Evolutionary conservation across 257 asterid genomes (phyloP).

Genomic region (Solanum peruvianum): DNA sequence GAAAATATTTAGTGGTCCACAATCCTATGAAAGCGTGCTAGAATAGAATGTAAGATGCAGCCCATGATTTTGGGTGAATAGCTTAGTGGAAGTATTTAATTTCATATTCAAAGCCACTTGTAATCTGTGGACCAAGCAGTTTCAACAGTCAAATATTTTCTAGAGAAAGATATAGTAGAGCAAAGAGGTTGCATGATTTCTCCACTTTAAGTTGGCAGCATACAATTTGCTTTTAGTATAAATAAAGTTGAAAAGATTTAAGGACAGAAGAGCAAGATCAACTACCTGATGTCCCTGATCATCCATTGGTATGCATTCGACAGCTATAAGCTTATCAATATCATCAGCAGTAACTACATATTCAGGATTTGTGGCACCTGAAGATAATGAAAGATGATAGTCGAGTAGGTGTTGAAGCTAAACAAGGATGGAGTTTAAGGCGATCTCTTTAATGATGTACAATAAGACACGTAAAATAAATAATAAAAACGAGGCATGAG

Average conservation of each 20-base stretch:
- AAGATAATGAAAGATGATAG: not conserved
- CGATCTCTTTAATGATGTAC: not conserved
- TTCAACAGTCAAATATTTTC: not conserved
- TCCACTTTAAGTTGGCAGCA: not conserved
- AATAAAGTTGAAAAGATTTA: not conserved
- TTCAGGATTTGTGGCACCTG: constrained; percentile 99
- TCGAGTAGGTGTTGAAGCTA: not conserved
- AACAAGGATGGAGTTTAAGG: not conserved
- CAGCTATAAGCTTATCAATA: constrained; percentile 85
- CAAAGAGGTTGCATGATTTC: not conserved
- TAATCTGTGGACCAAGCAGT: not conserved
- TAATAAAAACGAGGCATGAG: not conserved
- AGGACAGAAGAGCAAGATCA: not conserved
- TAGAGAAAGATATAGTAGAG: not conserved
- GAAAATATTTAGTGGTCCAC: not conserved
- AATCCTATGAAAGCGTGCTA: not conserved
- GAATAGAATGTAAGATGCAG: not conserved
- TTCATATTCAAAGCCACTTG: not conserved
- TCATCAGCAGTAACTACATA: constrained; percentile 94
- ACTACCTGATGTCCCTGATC: constrained; percentile 87
- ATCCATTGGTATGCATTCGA: constrained; percentile 99
- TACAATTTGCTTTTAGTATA: not conserved
- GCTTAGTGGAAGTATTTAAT: not conserved
- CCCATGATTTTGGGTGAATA: not conserved
- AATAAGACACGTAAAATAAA: not conserved